Percentiles rank a stretch among this genome's conserved stretches.
These are phyloP conservation scores for Rhytidiadelphus loreus DNA, from an alignment of 225 moss, liverwort and hornwort genomes.

Conservation along the genomic window DNA sequence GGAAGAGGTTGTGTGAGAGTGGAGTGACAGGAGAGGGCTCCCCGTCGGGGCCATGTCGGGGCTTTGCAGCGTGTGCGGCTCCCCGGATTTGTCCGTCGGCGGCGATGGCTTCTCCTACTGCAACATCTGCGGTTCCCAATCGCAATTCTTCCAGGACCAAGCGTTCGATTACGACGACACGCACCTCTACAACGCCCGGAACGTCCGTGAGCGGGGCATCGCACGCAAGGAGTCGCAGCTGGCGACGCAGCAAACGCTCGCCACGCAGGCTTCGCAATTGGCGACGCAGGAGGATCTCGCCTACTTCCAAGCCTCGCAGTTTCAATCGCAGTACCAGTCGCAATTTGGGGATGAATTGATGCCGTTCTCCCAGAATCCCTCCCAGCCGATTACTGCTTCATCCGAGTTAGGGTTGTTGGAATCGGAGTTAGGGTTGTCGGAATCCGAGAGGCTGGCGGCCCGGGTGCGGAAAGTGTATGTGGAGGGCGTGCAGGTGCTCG, in stretches of 20 bases:
- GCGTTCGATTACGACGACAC: constrained; percentile 64
- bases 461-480: constrained; percentile 67
- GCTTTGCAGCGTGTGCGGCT: constrained; percentile 63
- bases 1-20: background rate
- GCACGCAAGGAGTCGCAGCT: constrained; percentile 29
- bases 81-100: constrained; percentile 41
- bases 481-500: constrained; percentile 62
- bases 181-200: constrained; percentile 40
- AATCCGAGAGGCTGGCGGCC: constrained; percentile 24
- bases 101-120: constrained; percentile 64
- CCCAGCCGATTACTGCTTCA: background rate
- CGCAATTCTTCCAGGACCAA: constrained; percentile 62
- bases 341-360: constrained; percentile 20
- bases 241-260: background rate
- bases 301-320: constrained; percentile 13
- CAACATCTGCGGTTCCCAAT: constrained; percentile 63
- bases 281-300: constrained; percentile 23
- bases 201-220: constrained; percentile 45
- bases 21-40: background rate
- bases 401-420: background rate
- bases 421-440: constrained; percentile 4
- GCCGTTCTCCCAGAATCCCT: constrained; percentile 2
- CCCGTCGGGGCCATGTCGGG: constrained; percentile 24
- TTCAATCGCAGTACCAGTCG: constrained; percentile 10
- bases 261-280: constrained; percentile 17